Percentiles rank a stretch among this genome's conserved stretches.
These are phyloP conservation scores for Laburnicola sp. DNA, from an alignment of 2,329 filamentous ascomycete genomes.

Conservation along the genomic window DNA sequence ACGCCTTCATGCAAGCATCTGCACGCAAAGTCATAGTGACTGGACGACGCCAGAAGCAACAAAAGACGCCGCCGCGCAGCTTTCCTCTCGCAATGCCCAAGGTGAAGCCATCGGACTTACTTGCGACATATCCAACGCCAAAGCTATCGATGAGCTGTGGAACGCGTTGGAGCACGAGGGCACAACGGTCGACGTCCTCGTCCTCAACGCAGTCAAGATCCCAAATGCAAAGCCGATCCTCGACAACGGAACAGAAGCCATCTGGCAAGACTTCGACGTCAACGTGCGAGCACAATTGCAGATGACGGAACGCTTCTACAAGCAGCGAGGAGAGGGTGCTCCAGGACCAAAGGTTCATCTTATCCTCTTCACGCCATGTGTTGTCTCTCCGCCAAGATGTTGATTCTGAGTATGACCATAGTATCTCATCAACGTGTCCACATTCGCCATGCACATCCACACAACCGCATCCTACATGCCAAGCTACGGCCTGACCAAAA, in stretches of 20 bases:
- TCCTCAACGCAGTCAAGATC: constrained; percentile 2
- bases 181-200: background rate
- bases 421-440: background rate
- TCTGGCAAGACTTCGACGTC: background rate
- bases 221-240: background rate
- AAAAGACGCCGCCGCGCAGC: background rate
- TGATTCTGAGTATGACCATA: background rate
- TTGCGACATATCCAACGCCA: background rate
- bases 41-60: background rate
- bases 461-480: background rate
- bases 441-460: background rate
- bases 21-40: constrained; percentile 10
- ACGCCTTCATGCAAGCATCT: constrained; percentile 1
- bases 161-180: background rate
- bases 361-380: background rate
- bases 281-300: constrained; percentile 1
- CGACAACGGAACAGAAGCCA: background rate
- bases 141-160: constrained; percentile 6
- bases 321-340: background rate
- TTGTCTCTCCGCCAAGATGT: background rate
- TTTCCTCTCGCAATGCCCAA: background rate
- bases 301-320: background rate
- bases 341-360: background rate
- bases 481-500: background rate
- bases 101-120: background rate